Conservation (phyloP, 305 asterid genomes). For the Fraxinus sp. region DNA sequence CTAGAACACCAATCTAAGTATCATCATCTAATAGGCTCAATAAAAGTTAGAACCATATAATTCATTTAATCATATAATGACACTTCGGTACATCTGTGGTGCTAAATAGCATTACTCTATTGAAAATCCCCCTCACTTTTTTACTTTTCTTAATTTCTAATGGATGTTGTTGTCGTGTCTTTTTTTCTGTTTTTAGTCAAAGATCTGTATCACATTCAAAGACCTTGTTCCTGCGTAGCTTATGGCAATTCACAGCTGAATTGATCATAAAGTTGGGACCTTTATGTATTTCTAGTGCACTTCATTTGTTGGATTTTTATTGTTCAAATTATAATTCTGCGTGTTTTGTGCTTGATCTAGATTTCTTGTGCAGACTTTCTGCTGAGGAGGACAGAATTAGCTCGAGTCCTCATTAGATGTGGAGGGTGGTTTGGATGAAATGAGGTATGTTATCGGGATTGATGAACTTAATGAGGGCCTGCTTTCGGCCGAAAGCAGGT, state of each 20-base stretch:
- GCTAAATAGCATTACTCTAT: not conserved
- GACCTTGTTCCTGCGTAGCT: not conserved
- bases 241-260: slow-evolving; percentile 4
- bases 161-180: slow-evolving; percentile 10
- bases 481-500: slow-evolving; percentile 45
- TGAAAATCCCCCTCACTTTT: not conserved
- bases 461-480: slow-evolving; percentile 52
- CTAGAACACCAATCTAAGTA: not conserved
- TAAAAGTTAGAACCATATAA: not conserved
- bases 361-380: not conserved
- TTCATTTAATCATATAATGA: not conserved
- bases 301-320: not conserved
- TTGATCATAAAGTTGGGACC: not conserved
- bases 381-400: not conserved
- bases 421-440: slow-evolving; percentile 51
- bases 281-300: not conserved
- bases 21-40: not conserved
- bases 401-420: slow-evolving; percentile 30
- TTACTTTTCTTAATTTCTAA: slow-evolving; percentile 14
- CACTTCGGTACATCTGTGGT: not conserved
- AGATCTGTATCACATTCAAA: not conserved
- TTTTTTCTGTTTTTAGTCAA: slow-evolving; percentile 1
- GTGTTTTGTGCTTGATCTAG: slow-evolving; percentile 3
- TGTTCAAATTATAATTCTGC: slow-evolving; percentile 15
- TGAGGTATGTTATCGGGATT: slow-evolving; percentile 57